A percentile compares a stretch with the other conserved stretches of the same genome.
phyloP scores from a whole-genome alignment of 1,139 yeast species.

The Sugiyamaella neomexicana region DNA sequence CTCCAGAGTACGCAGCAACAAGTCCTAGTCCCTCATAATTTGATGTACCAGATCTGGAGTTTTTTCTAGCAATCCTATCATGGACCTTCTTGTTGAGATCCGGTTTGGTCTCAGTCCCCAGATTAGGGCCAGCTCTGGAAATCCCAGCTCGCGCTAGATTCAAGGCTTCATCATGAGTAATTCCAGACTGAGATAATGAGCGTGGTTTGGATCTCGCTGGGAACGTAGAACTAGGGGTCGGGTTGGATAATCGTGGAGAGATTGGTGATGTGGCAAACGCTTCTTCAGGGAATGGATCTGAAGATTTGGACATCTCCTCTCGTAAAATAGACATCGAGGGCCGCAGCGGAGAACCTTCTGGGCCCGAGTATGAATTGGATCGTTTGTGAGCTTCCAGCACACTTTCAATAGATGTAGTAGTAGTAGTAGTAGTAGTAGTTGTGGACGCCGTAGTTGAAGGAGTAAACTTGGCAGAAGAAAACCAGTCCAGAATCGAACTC shows the following conservation, averaged over 20 bases:
- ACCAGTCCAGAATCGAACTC: conserved; percentile 20
- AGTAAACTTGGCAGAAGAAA: conserved; percentile 7
- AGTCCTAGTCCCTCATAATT: conserved; percentile 39
- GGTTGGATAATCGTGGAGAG: not conserved
- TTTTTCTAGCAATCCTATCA: conserved; percentile 13
- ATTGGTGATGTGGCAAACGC: conserved; percentile 6
- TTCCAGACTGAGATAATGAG: conserved; percentile 29
- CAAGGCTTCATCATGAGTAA: conserved; percentile 43
- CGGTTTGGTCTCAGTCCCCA: conserved; percentile 17
- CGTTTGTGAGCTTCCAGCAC: conserved; percentile 12
- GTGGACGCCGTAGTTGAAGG: conserved; percentile 8
- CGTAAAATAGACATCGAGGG: conserved; percentile 14
- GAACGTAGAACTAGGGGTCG: not conserved
- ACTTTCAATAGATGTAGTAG: conserved; percentile 5
- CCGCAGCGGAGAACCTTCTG: conserved; percentile 11
- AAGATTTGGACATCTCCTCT: conserved; percentile 1
- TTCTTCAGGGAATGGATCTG: conserved; percentile 8
- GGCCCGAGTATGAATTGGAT: conserved; percentile 17
- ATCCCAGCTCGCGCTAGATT: conserved; percentile 40
- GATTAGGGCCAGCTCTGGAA: conserved; percentile 21
- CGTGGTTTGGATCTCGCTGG: conserved; percentile 21
- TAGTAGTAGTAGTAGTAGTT: conserved; percentile 7
- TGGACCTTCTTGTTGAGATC: conserved; percentile 17
- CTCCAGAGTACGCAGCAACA: conserved; percentile 42
- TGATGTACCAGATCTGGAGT: conserved; percentile 22